Conservation (phyloP, 495 filamentous ascomycete species). For the Astrocystis sublimbata region DNA sequence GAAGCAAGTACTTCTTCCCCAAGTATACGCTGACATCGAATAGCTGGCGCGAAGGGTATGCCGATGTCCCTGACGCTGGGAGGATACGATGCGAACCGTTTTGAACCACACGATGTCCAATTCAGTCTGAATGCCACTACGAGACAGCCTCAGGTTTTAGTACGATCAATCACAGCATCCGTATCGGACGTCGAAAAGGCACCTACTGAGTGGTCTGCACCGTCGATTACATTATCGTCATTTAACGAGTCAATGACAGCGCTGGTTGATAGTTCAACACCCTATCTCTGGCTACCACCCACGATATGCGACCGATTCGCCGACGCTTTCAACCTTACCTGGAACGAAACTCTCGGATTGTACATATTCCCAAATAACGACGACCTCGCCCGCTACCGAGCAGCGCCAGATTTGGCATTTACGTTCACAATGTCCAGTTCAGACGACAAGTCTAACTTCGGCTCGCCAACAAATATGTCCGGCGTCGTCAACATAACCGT, state of each 20-base stretch:
- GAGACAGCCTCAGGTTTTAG: slow-evolving; percentile 51
- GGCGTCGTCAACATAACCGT: slow-evolving; percentile 62
- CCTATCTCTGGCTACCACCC: slow-evolving; percentile 66
- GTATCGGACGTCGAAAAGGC: slow-evolving; percentile 41
- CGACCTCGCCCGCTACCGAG: slow-evolving; percentile 38
- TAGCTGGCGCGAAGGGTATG: slow-evolving; percentile 42
- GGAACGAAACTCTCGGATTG: slow-evolving; percentile 50
- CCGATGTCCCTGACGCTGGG: slow-evolving; percentile 62
- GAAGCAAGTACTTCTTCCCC: background rate
- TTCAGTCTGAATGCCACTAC: slow-evolving; percentile 53
- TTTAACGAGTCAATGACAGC: slow-evolving; percentile 52
- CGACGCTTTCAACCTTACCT: slow-evolving; percentile 57
- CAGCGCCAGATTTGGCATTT: slow-evolving; percentile 53
- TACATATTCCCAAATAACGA: slow-evolving; percentile 40
- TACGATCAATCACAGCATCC: slow-evolving; percentile 57
- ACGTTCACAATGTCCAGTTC: slow-evolving; percentile 59
- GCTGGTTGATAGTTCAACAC: slow-evolving; percentile 66
- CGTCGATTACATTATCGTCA: slow-evolving; percentile 38
- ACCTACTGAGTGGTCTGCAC: slow-evolving; percentile 43
- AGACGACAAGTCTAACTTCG: slow-evolving; percentile 47
- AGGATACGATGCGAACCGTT: slow-evolving; percentile 63
- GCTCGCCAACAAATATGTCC: slow-evolving; percentile 40
- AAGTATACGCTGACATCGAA: slow-evolving; percentile 27
- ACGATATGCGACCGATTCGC: slow-evolving; percentile 65
- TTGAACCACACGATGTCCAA: slow-evolving; percentile 53